Evolutionary conservation across 805 yeast species (phyloP), one percentile per base, ranked within the genome.

Genomic region (Hanseniaspora thailandica): DNA sequence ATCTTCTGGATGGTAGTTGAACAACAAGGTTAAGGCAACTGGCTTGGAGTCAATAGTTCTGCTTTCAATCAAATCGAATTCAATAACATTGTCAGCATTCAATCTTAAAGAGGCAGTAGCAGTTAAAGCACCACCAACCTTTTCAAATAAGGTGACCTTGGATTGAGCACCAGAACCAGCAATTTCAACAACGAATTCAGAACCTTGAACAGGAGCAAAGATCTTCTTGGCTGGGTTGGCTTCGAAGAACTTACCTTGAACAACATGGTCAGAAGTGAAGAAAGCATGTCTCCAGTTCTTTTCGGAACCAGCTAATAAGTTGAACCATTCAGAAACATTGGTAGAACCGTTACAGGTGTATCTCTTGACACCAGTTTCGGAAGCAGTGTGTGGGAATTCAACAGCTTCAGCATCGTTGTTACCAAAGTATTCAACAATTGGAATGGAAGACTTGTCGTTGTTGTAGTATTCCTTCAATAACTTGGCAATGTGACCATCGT

Each of bases 251-350:
- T 78, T 73, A 55, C 86, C 95, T 73, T 93, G 97, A 56, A 88
- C 93, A 64, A 86, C 74, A 67, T 86, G 81, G 54, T 79, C 75
- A 59, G 90, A 76, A 23, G 89, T 73, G 58, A 93, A 73, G 69
- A 93, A 80, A 31, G 97, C 97, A 62, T 83, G 84, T 71, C 95
- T 80, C 99, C 99, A 93, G 68, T 77, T 79, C 63, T 78, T 78
- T 56, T 74, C 65, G 51, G 76, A 65, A 58, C 97, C 97, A 54
- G 96, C 96, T 60, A 93, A 74, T 55, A 82, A 71, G 52, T 79
- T 71, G 63, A 85, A 79, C 98, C 98, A 93, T 33, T 72, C 63
- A 15, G 68, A 66, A 25, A 65, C 54, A 23, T 67, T 62, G 46
- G 69, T 60, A 13, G 62, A 59, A 38, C 64, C 62, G 46, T 71